A percentile compares a stretch with the other conserved stretches of the same genome.
These are phyloP conservation scores for Debaryomycetaceae sp. DNA, from an alignment of 1,139 yeast species.

Conservation along the genomic window DNA sequence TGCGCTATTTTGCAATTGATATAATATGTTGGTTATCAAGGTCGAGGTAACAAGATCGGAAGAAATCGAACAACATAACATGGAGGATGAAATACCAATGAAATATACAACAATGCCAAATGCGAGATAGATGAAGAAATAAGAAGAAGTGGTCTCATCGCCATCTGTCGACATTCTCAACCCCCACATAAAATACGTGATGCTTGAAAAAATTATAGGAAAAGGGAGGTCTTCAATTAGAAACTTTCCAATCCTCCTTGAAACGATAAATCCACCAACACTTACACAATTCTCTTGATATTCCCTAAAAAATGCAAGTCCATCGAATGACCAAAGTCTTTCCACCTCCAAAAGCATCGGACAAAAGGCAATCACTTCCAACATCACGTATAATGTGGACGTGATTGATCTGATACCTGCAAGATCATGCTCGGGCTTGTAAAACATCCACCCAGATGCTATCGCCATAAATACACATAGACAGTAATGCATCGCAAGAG, in stretches of 20 bases:
- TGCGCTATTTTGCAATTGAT: constrained; percentile 72
- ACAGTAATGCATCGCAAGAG: constrained; percentile 49
- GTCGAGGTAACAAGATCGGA: constrained; percentile 67
- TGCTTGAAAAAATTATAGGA: constrained; percentile 53
- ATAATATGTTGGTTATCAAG: constrained; percentile 57
- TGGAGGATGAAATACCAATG: constrained; percentile 54
- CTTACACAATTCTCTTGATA: constrained; percentile 68
- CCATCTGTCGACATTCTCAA: constrained; percentile 32
- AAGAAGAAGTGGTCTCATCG: constrained; percentile 21
- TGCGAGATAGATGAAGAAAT: constrained; percentile 62
- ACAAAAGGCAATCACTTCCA: constrained; percentile 66
- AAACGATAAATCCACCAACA: constrained; percentile 61
- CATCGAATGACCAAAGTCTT: constrained; percentile 66
- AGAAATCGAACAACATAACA: constrained; percentile 54
- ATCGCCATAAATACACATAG: constrained; percentile 59
- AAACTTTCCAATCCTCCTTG: constrained; percentile 65
- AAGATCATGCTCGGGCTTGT: constrained; percentile 55
- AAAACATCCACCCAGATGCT: constrained; percentile 75
- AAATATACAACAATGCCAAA: constrained; percentile 55
- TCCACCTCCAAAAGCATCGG: constrained; percentile 71
- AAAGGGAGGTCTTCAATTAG: constrained; percentile 68
- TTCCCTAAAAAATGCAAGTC: constrained; percentile 69
- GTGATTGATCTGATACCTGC: constrained; percentile 68
- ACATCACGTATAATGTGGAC: constrained; percentile 61
- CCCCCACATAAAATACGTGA: constrained; percentile 80